These are phyloP conservation scores for Hirschfeldia incana DNA, from an alignment of 345 rosid genomes.

Conservation along the genomic window DNA sequence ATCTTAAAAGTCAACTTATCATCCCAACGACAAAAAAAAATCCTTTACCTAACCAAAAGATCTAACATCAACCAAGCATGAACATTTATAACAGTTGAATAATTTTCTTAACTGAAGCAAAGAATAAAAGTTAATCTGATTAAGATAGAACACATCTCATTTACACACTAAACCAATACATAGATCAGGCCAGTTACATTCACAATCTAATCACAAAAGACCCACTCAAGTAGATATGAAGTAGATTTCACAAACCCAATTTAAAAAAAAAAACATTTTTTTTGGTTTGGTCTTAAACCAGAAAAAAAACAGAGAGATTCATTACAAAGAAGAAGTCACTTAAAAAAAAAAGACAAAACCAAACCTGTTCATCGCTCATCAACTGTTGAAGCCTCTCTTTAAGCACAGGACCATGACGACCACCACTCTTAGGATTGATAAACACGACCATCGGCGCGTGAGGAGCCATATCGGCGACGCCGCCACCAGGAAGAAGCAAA, in stretches of 20 bases:
- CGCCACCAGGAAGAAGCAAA: conserved; percentile 37
- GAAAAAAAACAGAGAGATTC: background rate
- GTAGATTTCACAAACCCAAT: background rate
- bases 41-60: background rate
- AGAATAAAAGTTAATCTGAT: background rate
- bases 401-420: conserved; percentile 82
- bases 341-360: background rate
- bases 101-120: background rate
- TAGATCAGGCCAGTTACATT: background rate
- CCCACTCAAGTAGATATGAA: background rate
- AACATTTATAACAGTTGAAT: background rate
- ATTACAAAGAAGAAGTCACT: background rate
- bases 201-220: background rate
- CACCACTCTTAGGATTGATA: conserved; percentile 82
- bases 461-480: conserved; percentile 50
- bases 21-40: background rate
- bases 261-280: background rate
- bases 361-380: conserved; percentile 85
- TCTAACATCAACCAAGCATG: background rate
- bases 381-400: conserved; percentile 73
- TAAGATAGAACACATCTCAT: background rate
- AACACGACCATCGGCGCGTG: conserved; percentile 81
- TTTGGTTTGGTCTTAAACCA: background rate
- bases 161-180: background rate
- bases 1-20: background rate